Evolutionary conservation across 768 basidiomycete species (phyloP).

Genomic region (Clitopilus hobsonii): DNA sequence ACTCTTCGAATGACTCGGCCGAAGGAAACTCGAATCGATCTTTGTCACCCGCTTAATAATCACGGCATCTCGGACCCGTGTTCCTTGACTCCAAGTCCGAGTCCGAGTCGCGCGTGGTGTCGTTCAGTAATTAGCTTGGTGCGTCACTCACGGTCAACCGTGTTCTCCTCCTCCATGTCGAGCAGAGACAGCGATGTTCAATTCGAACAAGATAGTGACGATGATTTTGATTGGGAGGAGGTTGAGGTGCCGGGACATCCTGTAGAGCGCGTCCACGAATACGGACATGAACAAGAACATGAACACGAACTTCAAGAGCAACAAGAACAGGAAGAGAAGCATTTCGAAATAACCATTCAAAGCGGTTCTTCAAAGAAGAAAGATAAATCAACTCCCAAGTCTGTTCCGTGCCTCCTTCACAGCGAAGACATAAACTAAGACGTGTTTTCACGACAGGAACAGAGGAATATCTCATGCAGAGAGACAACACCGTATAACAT

Average conservation of each 20-base stretch:
- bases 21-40: background rate
- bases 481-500: conserved; percentile 68
- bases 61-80: background rate
- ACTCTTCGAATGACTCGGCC: background rate
- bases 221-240: conserved; percentile 82
- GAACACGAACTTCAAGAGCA: background rate
- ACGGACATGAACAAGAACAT: background rate
- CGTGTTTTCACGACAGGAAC: conserved; percentile 30
- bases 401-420: too few species aligned
- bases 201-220: conserved; percentile 43
- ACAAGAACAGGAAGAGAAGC: conserved; percentile 6
- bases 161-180: conserved; percentile 9
- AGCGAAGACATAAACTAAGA: conserved; percentile 29
- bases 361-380: conserved; percentile 25
- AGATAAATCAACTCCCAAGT: conserved; percentile 39
- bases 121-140: background rate
- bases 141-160: background rate
- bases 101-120: too few species aligned
- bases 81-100: background rate
- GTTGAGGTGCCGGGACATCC: conserved; percentile 54
- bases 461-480: conserved; percentile 60
- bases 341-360: conserved; percentile 72
- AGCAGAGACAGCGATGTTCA: conserved; percentile 11
- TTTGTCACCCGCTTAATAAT: background rate
- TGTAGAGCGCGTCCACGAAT: conserved; percentile 1